Conservation (phyloP, 129 eudicot genomes). For the Artemisia argyi region DNA sequence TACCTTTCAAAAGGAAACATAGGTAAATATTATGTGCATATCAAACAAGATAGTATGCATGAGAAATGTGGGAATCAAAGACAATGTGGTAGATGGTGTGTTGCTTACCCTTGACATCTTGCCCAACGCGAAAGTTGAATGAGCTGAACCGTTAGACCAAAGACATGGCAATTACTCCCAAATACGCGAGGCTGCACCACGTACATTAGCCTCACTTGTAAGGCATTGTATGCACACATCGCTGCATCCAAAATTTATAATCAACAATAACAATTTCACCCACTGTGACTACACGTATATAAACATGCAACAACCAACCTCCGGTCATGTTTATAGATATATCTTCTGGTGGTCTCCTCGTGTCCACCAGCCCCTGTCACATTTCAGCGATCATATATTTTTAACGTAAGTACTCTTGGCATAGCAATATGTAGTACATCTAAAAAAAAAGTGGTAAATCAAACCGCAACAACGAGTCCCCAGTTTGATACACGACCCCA, state of each 20-base stretch:
- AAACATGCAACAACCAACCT: not conserved
- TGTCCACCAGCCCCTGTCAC: not conserved
- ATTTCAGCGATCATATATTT: not conserved
- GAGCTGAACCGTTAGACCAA: not conserved
- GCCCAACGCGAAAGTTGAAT: not conserved
- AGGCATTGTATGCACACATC: not conserved
- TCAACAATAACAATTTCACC: not conserved
- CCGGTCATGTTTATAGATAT: not conserved
- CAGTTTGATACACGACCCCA: conserved; percentile 30
- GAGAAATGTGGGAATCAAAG: not conserved
- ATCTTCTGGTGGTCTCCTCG: not conserved
- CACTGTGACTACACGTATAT: not conserved
- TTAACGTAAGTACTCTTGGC: not conserved
- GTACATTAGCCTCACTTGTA: not conserved
- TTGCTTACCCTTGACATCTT: not conserved
- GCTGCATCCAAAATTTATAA: conserved; percentile 1
- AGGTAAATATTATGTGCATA: not conserved
- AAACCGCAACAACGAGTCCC: conserved; percentile 25
- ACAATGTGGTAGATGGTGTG: not conserved
- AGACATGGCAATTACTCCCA: not conserved
- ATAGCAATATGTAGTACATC: too few species aligned
- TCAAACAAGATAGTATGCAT: not conserved
- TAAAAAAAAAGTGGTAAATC: not conserved
- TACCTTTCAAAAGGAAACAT: conserved; percentile 24
- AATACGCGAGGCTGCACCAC: not conserved